Base-by-base conservation (phyloP, 208 protist species). In the Crithidia bombi region DNA sequence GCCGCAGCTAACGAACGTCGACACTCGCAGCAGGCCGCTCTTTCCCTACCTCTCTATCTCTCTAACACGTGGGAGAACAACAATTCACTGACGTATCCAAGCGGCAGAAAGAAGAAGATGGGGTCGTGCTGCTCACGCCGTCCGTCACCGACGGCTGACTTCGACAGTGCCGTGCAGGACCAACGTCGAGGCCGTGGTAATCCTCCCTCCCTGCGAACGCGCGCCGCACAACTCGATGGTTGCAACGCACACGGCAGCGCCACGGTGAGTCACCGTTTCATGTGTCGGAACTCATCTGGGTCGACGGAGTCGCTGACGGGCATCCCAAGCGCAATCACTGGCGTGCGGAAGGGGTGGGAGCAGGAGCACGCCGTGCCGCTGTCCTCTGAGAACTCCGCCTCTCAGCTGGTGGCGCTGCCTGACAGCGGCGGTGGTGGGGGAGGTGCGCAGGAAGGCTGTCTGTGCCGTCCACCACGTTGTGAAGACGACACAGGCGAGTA, bases 81-180 rank as follows among this genome's bases (percentile, higher is more conserved):
- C n/a, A n/a, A n/a, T n/a, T n/a, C n/a, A n/a, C n/a, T n/a, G n/a
- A n/a, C n/a, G n/a, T n/a, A n/a, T n/a, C n/a, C n/a, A n/a, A n/a
- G n/a, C n/a, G n/a, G n/a, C n/a, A n/a, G n/a, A n/a, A n/a, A n/a
- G n/a, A n/a, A 5, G 9, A 28, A 23, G 32, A 61, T 54, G 43
- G 55, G 43, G 54, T n/a, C 7, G 6, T 62, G 54, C 65, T 61
- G 41, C 46, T 71, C 54, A 43, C 56, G 52, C 6, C 33, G 26
- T 2, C 26, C 26, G 3, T 58, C 65, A 21, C 36, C 30, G 44
- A 21, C 12, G 2, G 14, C 15, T 11, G 59, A 65, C 44, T 30
- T 19, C 5, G 32, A 33, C 25, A 19, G 26, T 3, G 19, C 41
- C 0, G 32, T 12, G 21, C 19, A 12, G 9, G 12, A 2, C 6